phyloP scores from a whole-genome alignment of 352 stramenopile species.

The Pseudoperonospora humuli region DNA sequence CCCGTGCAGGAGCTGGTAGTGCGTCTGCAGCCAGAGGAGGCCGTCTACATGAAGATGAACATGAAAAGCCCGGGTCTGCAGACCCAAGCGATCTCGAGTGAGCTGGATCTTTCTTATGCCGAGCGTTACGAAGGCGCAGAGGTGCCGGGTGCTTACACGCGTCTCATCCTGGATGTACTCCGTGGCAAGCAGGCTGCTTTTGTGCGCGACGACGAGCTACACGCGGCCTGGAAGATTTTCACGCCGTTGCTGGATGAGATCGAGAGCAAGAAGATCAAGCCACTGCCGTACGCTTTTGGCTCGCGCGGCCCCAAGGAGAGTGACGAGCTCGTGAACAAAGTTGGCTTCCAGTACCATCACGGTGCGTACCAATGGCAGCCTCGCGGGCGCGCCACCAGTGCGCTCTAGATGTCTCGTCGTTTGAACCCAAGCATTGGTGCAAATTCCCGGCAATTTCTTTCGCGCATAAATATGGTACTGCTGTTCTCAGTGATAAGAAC shows the following conservation, averaged over 20 bases:
- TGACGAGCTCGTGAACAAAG: constrained; percentile 63
- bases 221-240: constrained; percentile 96
- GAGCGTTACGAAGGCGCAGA: constrained; percentile 78
- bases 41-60: constrained; percentile 96
- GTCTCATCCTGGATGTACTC: constrained; percentile 96
- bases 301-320: constrained; percentile 89
- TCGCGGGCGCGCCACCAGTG: constrained; percentile 27
- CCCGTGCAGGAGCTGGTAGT: constrained; percentile 96
- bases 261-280: constrained; percentile 86
- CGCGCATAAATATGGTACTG: too few species aligned
- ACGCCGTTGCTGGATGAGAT: constrained; percentile 96
- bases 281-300: constrained; percentile 91
- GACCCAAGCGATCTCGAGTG: constrained; percentile 88
- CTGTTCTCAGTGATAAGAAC: too few species aligned
- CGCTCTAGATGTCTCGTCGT: constrained; percentile 30
- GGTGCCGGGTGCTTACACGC: constrained; percentile 96
- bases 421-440: neutral
- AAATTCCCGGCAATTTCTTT: too few species aligned
- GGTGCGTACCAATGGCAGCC: constrained; percentile 72
- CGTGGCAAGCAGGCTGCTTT: constrained; percentile 94
- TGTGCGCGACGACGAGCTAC: constrained; percentile 95
- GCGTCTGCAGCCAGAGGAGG: constrained; percentile 93
- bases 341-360: constrained; percentile 75
- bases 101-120: constrained; percentile 95
- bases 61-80: constrained; percentile 93